Percentiles rank a stretch among this genome's conserved stretches.
Evolutionary conservation across 2,329 filamentous ascomycete genomes (phyloP).

Genomic region (Clonostachys byssicola): DNA sequence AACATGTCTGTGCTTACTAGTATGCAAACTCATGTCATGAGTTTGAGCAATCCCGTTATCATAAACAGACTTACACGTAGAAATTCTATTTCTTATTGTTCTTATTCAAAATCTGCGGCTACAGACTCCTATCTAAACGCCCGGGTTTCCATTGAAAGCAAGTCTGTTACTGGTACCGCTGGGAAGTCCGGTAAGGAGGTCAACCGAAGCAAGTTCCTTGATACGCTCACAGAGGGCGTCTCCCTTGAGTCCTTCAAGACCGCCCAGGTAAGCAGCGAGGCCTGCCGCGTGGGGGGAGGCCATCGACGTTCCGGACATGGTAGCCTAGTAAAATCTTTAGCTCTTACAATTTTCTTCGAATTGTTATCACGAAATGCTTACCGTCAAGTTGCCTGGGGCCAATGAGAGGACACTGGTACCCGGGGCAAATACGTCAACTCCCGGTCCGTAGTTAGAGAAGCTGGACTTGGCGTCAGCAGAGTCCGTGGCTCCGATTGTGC

Average conservation of each 20-base stretch:
- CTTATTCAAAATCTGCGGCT: no score
- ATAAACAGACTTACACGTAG: no score
- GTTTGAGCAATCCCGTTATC: no score
- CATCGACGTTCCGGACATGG: conserved; percentile 1
- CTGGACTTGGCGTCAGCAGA: conserved; percentile 23
- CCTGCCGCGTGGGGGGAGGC: not conserved
- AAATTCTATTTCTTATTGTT: no score
- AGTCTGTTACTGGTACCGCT: conserved; percentile 23
- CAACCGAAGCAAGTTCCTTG: conserved; percentile 46
- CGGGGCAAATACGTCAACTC: conserved; percentile 43
- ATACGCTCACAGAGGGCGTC: conserved; percentile 54
- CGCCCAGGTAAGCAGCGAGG: not conserved
- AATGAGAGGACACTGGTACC: conserved; percentile 37
- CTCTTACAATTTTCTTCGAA: not conserved
- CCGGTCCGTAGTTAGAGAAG: conserved; percentile 44
- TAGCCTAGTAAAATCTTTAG: not conserved
- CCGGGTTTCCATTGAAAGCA: conserved; percentile 18
- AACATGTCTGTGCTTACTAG: no score
- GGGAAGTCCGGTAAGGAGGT: conserved; percentile 24
- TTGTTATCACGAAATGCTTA: conserved; percentile 15
- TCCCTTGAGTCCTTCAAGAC: conserved; percentile 27
- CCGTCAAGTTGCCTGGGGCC: conserved; percentile 32
- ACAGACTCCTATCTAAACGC: not conserved
- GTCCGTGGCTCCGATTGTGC: conserved; percentile 16
- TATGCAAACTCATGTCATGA: no score